Evolutionary conservation across 106 monocot genomes (phyloP).

Genomic region (Dioscorea alata): DNA sequence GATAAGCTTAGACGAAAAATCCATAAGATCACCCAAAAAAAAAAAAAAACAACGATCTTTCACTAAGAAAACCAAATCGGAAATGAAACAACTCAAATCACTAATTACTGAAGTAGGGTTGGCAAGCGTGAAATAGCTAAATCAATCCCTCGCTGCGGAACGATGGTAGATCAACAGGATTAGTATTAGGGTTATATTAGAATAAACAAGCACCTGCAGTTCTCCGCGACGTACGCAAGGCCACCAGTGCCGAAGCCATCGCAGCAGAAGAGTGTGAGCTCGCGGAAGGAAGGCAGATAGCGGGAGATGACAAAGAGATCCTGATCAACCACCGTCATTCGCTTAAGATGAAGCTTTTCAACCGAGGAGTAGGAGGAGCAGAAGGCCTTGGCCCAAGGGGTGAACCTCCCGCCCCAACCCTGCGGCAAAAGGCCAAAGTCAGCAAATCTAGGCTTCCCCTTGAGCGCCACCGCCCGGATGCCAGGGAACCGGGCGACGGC

Average conservation of each 20-base stretch:
- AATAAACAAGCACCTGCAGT: slow-evolving; percentile 44
- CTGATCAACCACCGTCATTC: slow-evolving; percentile 59
- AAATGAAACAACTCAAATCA: not conserved
- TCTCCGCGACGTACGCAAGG: slow-evolving; percentile 56
- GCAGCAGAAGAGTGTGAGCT: slow-evolving; percentile 51
- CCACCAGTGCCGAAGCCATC: slow-evolving; percentile 72
- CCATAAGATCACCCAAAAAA: no score
- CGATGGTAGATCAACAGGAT: not conserved
- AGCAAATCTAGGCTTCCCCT: slow-evolving; percentile 76
- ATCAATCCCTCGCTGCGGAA: not conserved
- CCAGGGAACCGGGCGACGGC: slow-evolving; percentile 41
- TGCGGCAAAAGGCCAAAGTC: slow-evolving; percentile 70
- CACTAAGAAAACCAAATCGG: not conserved
- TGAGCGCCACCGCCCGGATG: slow-evolving; percentile 37
- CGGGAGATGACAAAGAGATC: slow-evolving; percentile 34
- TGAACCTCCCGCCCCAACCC: slow-evolving; percentile 60
- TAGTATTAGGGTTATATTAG: not conserved
- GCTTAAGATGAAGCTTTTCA: slow-evolving; percentile 63
- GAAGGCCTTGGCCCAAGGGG: slow-evolving; percentile 46
- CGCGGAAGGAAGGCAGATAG: slow-evolving; percentile 42
- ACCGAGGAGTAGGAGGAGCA: slow-evolving; percentile 38
- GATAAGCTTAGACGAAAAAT: no score
- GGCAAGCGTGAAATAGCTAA: not conserved
- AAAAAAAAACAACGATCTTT: no score
- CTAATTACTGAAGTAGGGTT: not conserved